These are phyloP conservation scores for Globomyces sp. DNA, from an alignment of 371 early-diverging fungal species.

Conservation along the genomic window DNA sequence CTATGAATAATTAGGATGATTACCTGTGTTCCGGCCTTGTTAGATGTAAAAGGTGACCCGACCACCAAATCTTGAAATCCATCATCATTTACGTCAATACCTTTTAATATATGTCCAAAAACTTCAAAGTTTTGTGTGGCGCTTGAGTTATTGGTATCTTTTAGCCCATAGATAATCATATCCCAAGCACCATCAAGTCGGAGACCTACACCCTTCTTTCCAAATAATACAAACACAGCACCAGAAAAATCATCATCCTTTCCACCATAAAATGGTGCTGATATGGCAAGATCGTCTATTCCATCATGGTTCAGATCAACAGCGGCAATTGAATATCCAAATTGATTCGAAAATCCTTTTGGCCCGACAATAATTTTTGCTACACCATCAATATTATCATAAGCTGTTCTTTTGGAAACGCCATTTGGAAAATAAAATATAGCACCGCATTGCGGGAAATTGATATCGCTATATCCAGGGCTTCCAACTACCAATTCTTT, in stretches of 20 bases:
- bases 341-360: slow-evolving; percentile 47
- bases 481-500: slow-evolving; percentile 69
- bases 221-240: slow-evolving; percentile 70
- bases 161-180: slow-evolving; percentile 22
- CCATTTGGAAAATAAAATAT: slow-evolving; percentile 45
- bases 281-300: slow-evolving; percentile 79
- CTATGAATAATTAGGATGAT: slow-evolving; percentile 10
- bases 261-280: slow-evolving; percentile 60
- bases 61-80: slow-evolving; percentile 65
- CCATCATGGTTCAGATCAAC: slow-evolving; percentile 84
- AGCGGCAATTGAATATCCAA: slow-evolving; percentile 71
- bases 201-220: slow-evolving; percentile 50
- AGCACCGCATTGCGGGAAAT: slow-evolving; percentile 54
- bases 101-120: slow-evolving; percentile 58
- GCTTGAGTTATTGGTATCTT: background rate
- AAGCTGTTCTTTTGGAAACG: background rate
- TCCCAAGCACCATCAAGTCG: slow-evolving; percentile 21
- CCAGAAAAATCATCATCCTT: slow-evolving; percentile 43
- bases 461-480: slow-evolving; percentile 54
- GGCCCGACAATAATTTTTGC: slow-evolving; percentile 14
- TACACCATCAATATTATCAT: background rate
- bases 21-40: slow-evolving; percentile 35
- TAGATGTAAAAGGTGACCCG: slow-evolving; percentile 61
- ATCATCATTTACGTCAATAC: slow-evolving; percentile 66
- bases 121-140: slow-evolving; percentile 27